Conservation (phyloP, 1,284 basidiomycete genomes). For the Grifola frondosa region DNA sequence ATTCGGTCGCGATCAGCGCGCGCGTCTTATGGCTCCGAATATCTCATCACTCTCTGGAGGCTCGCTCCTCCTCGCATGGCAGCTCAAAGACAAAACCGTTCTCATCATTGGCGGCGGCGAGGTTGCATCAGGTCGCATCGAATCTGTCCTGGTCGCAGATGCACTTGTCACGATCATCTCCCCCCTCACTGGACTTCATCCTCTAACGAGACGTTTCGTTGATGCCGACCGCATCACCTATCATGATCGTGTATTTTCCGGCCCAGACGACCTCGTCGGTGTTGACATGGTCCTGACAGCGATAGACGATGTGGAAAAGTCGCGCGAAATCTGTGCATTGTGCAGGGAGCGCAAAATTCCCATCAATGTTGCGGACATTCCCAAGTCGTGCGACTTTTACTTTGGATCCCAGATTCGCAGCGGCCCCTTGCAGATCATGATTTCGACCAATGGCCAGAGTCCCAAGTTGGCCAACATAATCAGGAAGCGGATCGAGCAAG, state of each 20-base stretch:
- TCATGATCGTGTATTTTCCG: conserved; percentile 66
- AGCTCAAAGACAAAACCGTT: conserved; percentile 78
- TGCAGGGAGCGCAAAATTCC: conserved; percentile 76
- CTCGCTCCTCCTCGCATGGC: conserved; percentile 85
- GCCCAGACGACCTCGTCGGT: conserved; percentile 55
- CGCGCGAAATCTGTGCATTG: conserved; percentile 69
- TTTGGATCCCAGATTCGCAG: conserved; percentile 93
- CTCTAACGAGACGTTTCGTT: conserved; percentile 55
- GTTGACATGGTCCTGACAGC: conserved; percentile 94
- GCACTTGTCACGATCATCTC: conserved; percentile 63
- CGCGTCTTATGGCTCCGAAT: conserved; percentile 19
- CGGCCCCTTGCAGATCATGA: conserved; percentile 93
- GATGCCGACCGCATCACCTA: conserved; percentile 65
- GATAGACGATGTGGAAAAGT: conserved; percentile 81
- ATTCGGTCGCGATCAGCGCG: background rate
- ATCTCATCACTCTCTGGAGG: conserved; percentile 42
- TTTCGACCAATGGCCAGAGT: conserved; percentile 93
- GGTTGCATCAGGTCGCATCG: conserved; percentile 78
- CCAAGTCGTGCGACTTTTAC: conserved; percentile 95
- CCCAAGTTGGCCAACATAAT: conserved; percentile 90
- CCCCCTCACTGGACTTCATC: conserved; percentile 62
- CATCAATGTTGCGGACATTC: conserved; percentile 96
- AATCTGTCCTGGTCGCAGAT: conserved; percentile 65
- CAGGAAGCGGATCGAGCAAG: conserved; percentile 65
- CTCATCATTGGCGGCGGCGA: conserved; percentile 90